phyloP scores from a whole-genome alignment of 2,329 filamentous ascomycete species.

The Paracoccidioides brasiliensis region DNA sequence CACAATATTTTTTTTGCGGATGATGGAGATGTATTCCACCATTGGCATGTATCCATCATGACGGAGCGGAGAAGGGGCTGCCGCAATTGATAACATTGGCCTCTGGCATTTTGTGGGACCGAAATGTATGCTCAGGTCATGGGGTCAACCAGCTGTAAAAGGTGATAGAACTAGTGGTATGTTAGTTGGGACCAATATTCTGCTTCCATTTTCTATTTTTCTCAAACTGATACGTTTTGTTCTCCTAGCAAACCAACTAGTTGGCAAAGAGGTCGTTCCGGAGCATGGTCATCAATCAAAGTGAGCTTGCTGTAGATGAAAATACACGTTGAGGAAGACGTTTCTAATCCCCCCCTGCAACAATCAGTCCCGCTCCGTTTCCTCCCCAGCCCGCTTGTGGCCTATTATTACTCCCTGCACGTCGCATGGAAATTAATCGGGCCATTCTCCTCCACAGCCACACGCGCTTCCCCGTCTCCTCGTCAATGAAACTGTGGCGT shows the following conservation, averaged over 20 bases:
- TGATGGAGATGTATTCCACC: constrained; percentile 17
- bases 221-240: background rate
- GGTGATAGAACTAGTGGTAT: constrained; percentile 44
- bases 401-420: background rate
- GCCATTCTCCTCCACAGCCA: background rate
- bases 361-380: background rate
- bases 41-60: constrained; percentile 38
- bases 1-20: constrained; percentile 40
- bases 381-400: background rate
- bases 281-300: background rate
- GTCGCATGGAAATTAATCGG: background rate
- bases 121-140: constrained; percentile 32
- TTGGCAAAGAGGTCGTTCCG: background rate
- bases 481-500: constrained; percentile 1
- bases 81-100: constrained; percentile 41
- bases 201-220: background rate
- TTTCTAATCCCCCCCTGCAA: background rate
- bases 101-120: constrained; percentile 30
- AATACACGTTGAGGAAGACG: background rate
- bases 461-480: background rate
- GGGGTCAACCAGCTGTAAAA: constrained; percentile 40
- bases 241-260: background rate
- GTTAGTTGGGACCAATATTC: constrained; percentile 13
- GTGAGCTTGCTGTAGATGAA: background rate
- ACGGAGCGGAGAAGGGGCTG: constrained; percentile 39